Evolutionary conservation across 495 filamentous ascomycete species (phyloP).

Genomic region (Aspergillus carlsbadensis): DNA sequence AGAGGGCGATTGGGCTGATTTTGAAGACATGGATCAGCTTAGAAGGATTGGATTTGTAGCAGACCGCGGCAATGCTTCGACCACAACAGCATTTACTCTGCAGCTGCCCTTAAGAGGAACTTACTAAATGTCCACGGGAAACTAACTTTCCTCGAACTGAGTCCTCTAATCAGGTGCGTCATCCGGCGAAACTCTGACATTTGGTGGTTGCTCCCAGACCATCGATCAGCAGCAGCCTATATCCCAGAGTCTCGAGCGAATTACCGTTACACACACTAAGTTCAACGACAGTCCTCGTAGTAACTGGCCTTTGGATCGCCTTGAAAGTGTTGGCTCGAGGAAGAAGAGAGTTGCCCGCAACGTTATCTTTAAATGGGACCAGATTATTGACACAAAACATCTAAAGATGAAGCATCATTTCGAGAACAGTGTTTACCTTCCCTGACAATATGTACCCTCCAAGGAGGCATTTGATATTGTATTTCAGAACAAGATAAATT

Average conservation of each 20-base stretch:
- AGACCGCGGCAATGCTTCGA: background rate
- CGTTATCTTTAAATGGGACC: no score
- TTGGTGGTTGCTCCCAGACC: background rate
- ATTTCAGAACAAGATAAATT: no score
- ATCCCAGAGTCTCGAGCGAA: background rate
- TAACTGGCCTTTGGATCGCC: no score
- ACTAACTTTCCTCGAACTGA: background rate
- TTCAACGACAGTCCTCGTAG: no score
- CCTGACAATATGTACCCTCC: no score
- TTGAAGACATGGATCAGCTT: conserved; percentile 6
- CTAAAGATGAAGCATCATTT: no score
- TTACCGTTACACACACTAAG: background rate
- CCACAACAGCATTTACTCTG: background rate
- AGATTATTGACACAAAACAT: no score
- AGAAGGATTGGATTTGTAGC: background rate
- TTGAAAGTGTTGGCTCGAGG: no score
- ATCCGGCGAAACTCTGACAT: background rate
- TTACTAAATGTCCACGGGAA: background rate
- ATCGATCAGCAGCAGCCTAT: background rate
- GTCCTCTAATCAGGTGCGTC: background rate
- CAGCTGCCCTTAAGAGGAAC: background rate
- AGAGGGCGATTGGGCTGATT: conserved; percentile 10
- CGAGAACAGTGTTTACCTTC: no score
- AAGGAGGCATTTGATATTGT: no score
- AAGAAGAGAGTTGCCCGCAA: no score